Evolutionary conservation across 345 rosid species (phyloP), one percentile per base, ranked within the genome.

Genomic region (Jatropha curcas): DNA sequence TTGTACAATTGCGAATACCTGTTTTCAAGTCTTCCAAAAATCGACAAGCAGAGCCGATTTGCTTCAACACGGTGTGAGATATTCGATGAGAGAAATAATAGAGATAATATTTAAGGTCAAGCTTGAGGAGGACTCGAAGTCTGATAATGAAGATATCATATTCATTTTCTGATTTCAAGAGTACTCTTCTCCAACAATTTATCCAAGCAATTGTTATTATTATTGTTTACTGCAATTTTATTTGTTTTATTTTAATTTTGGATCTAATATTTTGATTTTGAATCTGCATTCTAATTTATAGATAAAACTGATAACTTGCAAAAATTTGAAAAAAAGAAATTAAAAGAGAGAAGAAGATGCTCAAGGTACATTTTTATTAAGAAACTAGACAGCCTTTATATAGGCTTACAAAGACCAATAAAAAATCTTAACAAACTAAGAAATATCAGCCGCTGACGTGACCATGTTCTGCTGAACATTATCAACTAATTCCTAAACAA

Each of bases 1-100:
- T 74, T 92, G 96, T 68, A 91, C 90, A 17, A 78, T 92, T 5
- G 96, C 92, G 52, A 92, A 95, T 65, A 86, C 97, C 0, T 95
- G 99, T 78, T 95, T 92, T 70, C 98, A 92, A 67, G 91, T 92
- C 5, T 88, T 92, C 45, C 97, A 92, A 73, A 96, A 92, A 77
- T 89, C 97, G 0, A 67, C 87, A 0, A 77, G 73, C 63, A 80
- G 91, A 60, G 97, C 98, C 28, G 91, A 90, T 82, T 79, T 95
- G 81, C 89, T 95, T 37, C 98, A 90, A 52, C 91, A 96, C 7
- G 86, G 80, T 3, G 97, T 95, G 2, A 82, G 94, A 55, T 78
- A 88, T 62, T 79, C 95, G 4, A 92, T 94, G 99, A 93, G 91
- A 14, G 98, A 95, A 59, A 72, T 92, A 75, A 86, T 92, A 53